phyloP scores from a whole-genome alignment of 441 rosid genomes.

The Daphne laureola region DNA sequence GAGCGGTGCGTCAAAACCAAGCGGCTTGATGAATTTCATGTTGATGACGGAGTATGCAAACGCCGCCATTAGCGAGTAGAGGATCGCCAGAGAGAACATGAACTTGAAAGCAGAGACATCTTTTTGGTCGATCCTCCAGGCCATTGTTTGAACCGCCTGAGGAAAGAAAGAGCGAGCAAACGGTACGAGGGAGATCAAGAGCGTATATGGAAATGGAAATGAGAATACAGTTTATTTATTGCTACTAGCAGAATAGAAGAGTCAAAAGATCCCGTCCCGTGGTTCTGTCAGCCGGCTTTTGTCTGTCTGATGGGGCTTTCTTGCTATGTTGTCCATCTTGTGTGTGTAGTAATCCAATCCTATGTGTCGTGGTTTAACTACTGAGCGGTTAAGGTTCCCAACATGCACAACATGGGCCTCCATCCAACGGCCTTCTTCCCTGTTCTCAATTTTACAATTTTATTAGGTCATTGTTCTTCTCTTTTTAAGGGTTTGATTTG shows the following conservation, averaged over 20 bases:
- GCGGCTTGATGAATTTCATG: constrained; percentile 62
- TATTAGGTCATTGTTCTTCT: too few relatives aligned
- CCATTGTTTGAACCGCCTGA: constrained; percentile 23
- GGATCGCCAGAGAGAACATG: constrained; percentile 35
- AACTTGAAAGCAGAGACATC: constrained; percentile 61
- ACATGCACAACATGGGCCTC: too few relatives aligned
- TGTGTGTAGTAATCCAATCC: too few relatives aligned
- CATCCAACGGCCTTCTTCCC: too few relatives aligned
- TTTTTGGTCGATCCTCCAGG: constrained; percentile 36
- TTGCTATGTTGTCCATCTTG: too few relatives aligned
- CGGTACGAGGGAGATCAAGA: not conserved
- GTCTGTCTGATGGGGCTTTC: too few relatives aligned
- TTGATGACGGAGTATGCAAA: constrained; percentile 53
- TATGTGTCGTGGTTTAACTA: too few relatives aligned
- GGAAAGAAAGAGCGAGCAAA: not conserved
- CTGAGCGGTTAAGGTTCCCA: not conserved
- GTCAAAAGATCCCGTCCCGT: too few relatives aligned
- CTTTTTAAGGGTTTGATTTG: too few relatives aligned
- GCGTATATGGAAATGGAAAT: not conserved
- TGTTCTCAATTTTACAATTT: too few relatives aligned
- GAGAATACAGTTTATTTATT: not conserved
- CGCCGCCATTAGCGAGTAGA: constrained; percentile 60
- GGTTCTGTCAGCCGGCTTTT: too few relatives aligned
- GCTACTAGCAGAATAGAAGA: too few relatives aligned
- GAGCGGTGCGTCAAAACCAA: constrained; percentile 62